Evolutionary conservation across 1,139 yeast genomes (phyloP).

Genomic region (Yamadazyma diddensiae): DNA sequence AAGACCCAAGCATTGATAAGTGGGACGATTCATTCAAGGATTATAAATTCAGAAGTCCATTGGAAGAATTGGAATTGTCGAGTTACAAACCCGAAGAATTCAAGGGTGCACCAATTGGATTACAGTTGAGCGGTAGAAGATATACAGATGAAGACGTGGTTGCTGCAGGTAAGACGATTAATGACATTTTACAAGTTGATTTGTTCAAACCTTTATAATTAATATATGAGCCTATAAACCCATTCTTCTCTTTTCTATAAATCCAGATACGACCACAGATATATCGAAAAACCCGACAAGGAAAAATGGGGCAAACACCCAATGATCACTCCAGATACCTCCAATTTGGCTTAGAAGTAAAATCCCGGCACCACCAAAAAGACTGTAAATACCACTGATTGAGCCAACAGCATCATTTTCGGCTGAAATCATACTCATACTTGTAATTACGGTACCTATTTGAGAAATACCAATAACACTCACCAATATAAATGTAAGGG

Average conservation of each 20-base stretch:
- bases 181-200: constrained; percentile 23
- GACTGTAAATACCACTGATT: constrained; percentile 64
- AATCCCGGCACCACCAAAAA: constrained; percentile 71
- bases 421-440: constrained; percentile 41
- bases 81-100: constrained; percentile 31
- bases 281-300: constrained; percentile 47
- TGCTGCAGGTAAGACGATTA: constrained; percentile 38
- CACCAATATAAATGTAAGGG: constrained; percentile 28
- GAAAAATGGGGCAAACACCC: constrained; percentile 60
- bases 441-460: constrained; percentile 56
- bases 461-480: constrained; percentile 42
- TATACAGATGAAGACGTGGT: constrained; percentile 41
- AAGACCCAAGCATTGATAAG: constrained; percentile 47
- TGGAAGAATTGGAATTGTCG: constrained; percentile 43
- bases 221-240: background rate
- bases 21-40: constrained; percentile 34
- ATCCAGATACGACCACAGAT: background rate
- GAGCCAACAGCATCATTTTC: constrained; percentile 49
- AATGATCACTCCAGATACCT: constrained; percentile 56
- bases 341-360: constrained; percentile 58
- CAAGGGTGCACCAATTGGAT: constrained; percentile 38
- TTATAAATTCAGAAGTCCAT: constrained; percentile 34
- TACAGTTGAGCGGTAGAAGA: constrained; percentile 38
- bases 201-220: constrained; percentile 12
- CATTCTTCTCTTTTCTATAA: background rate